Percentiles rank a stretch among this genome's conserved stretches.
Conservation (phyloP, 352 stramenopile species). For the Phytophthora hybrid region DNA sequence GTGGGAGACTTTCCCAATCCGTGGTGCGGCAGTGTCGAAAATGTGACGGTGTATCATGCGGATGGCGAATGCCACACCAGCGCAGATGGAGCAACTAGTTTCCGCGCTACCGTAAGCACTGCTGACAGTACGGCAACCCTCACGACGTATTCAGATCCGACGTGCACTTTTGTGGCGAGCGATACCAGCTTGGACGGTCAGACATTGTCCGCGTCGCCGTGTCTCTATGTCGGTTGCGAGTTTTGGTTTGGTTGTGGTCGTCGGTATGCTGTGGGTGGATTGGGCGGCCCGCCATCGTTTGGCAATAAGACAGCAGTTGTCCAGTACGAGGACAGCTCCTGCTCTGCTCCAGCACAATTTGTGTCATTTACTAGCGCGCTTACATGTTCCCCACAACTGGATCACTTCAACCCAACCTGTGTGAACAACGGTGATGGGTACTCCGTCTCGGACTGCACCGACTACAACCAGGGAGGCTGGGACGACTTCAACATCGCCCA, state of each 20-base stretch:
- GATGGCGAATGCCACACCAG: slow-evolving; percentile 14
- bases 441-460: slow-evolving; percentile 12
- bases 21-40: slow-evolving; percentile 4
- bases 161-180: slow-evolving; percentile 1
- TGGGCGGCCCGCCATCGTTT: background rate
- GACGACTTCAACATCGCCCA: slow-evolving; percentile 12
- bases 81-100: slow-evolving; percentile 3
- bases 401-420: slow-evolving; percentile 16
- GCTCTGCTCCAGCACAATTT: background rate
- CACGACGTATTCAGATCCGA: slow-evolving; percentile 1
- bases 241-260: background rate
- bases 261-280: slow-evolving; percentile 12
- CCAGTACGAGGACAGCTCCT: background rate
- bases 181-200: slow-evolving; percentile 10
- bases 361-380: background rate
- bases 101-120: background rate
- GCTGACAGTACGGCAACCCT: slow-evolving; percentile 13
- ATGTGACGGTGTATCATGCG: slow-evolving; percentile 9
- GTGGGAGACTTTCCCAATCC: slow-evolving; percentile 2
- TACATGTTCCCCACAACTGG: background rate
- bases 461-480: slow-evolving; percentile 3
- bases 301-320: background rate
- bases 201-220: slow-evolving; percentile 6
- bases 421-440: background rate
- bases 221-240: slow-evolving; percentile 3